Evolutionary conservation across 441 rosid species (phyloP).

Genomic region (Aleurites moluccanus): DNA sequence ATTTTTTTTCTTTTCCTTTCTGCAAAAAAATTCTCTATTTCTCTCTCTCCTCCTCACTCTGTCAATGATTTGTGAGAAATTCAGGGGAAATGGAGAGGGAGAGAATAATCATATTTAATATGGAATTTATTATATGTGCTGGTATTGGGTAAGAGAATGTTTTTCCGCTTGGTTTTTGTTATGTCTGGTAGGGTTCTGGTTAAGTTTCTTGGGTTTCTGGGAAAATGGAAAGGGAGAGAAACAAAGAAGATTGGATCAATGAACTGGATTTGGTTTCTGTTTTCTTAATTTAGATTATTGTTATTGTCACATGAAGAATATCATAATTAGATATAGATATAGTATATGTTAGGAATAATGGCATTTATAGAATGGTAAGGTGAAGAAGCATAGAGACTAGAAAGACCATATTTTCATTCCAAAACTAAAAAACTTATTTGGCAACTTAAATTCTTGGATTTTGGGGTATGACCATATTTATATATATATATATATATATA

Average conservation of each 20-base stretch:
- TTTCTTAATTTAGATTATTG: conserved; percentile 20
- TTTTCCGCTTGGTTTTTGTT: conserved; percentile 1
- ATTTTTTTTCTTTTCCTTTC: background rate
- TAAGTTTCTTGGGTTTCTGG: background rate
- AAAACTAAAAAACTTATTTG: no score
- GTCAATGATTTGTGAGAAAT: background rate
- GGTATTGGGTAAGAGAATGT: background rate
- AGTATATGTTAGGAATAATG: background rate
- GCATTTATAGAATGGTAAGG: no score
- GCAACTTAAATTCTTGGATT: no score
- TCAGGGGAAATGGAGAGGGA: conserved; percentile 19
- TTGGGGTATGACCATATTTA: no score
- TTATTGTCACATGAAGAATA: background rate
- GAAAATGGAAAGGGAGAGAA: conserved; percentile 7
- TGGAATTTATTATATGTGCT: conserved; percentile 14
- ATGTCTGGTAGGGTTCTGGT: background rate
- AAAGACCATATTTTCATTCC: no score
- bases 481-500: no score
- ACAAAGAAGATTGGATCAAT: background rate
- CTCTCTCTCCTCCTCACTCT: background rate
- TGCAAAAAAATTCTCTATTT: background rate
- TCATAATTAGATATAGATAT: background rate
- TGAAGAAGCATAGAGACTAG: no score
- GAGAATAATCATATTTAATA: background rate
- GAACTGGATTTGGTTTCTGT: conserved; percentile 26